Evolutionary conservation across 2,329 filamentous ascomycete species (phyloP).

Genomic region (Sporothrix variecibatus): DNA sequence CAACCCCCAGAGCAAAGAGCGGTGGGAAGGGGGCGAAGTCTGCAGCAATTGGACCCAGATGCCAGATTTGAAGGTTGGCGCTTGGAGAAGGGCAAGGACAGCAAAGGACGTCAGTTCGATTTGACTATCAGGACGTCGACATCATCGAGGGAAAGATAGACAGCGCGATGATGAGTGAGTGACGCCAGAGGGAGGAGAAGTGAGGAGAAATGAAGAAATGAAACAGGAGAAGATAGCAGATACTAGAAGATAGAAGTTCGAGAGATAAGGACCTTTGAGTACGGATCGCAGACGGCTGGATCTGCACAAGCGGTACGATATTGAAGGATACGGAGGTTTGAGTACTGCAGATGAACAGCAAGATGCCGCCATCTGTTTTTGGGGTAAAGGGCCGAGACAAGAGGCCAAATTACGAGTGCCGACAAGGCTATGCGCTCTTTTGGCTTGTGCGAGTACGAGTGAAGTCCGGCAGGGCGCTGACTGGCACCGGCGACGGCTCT

Average conservation of each 20-base stretch:
- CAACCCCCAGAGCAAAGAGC: constrained; percentile 10
- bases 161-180: not conserved
- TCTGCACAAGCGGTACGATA: not conserved
- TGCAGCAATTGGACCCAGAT: not conserved
- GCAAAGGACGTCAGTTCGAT: not conserved
- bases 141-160: not conserved
- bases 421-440: constrained; percentile 2
- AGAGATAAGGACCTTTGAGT: not conserved
- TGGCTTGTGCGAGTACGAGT: not conserved
- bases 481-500: not conserved
- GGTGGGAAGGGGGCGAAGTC: constrained; percentile 17
- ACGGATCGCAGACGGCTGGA: not conserved
- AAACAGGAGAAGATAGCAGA: too few species aligned
- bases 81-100: not conserved
- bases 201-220: not conserved
- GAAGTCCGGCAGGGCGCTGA: not conserved
- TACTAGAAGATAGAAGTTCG: not conserved
- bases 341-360: not conserved
- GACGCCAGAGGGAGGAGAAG: not conserved
- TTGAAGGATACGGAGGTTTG: not conserved
- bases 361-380: not conserved
- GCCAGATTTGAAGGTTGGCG: not conserved
- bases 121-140: not conserved
- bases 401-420: not conserved
- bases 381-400: not conserved